A percentile compares a stretch with the other conserved stretches of the same genome.
Evolutionary conservation across 208 protist genomes (phyloP).

Genomic region (Leishmania guyanensis): DNA sequence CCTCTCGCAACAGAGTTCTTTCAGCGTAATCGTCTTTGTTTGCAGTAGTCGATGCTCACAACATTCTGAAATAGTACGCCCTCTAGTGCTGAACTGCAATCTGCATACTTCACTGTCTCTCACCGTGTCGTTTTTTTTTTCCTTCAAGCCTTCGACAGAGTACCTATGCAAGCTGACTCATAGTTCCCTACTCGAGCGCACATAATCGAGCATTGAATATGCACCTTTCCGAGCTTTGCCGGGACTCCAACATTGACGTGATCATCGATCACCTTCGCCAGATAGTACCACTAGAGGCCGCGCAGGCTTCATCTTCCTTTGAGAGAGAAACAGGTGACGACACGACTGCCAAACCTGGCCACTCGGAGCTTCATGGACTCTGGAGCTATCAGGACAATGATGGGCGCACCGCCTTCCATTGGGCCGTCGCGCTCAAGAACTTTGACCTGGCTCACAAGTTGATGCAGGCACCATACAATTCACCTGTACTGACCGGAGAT

Average conservation of each 20-base stretch:
- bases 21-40: not conserved
- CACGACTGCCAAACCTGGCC: conserved; percentile 2
- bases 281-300: conserved; percentile 31
- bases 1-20: not conserved
- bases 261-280: conserved; percentile 52
- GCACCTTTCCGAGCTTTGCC: conserved; percentile 81
- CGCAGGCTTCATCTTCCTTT: not conserved
- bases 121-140: not conserved
- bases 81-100: not conserved
- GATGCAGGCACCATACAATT: conserved; percentile 55
- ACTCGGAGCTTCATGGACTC: conserved; percentile 38
- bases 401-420: conserved; percentile 90
- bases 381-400: conserved; percentile 84
- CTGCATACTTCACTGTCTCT: not conserved
- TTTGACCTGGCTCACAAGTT: conserved; percentile 67
- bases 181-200: not conserved
- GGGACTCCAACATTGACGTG: conserved; percentile 47
- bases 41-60: not conserved
- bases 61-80: not conserved
- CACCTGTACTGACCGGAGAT: conserved; percentile 76
- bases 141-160: not conserved
- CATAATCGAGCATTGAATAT: not conserved
- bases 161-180: not conserved
- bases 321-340: conserved; percentile 11
- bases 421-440: conserved; percentile 82